Conservation (phyloP, 257 asterid genomes). For the Anisodus acutangulus region DNA sequence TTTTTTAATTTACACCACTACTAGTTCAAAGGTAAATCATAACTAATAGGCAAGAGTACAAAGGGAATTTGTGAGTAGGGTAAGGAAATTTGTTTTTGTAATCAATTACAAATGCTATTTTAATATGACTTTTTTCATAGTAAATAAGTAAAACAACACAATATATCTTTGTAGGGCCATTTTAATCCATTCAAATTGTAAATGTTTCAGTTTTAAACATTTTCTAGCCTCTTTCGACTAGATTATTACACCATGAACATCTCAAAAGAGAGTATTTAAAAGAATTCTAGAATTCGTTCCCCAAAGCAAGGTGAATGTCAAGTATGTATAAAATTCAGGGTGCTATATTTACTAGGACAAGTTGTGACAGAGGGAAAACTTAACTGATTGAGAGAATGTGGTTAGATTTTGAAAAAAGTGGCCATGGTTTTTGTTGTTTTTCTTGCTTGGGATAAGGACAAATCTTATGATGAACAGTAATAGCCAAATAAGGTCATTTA, state of each 20-base stretch:
- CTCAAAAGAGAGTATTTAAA: background rate
- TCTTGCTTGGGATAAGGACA: background rate
- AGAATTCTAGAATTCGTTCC: background rate
- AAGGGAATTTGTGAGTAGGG: no score
- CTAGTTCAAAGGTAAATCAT: no score
- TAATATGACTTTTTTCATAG: no score
- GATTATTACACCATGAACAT: background rate
- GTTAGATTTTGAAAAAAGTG: background rate
- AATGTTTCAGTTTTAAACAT: background rate
- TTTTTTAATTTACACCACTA: no score
- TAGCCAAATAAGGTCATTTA: background rate
- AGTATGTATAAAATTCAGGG: background rate
- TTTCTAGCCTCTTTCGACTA: background rate
- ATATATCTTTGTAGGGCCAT: no score
- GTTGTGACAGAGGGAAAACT: background rate
- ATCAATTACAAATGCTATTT: no score
- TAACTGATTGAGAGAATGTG: background rate
- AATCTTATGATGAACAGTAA: background rate
- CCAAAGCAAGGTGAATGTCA: background rate
- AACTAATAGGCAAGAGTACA: no score
- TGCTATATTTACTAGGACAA: background rate
- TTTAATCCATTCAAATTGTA: no score
- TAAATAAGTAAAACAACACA: no score
- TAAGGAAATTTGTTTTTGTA: no score
- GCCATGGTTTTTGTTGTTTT: background rate